Base-by-base conservation (phyloP, 768 basidiomycete genomes). In the Tylopilus vinaceipallidus region DNA sequence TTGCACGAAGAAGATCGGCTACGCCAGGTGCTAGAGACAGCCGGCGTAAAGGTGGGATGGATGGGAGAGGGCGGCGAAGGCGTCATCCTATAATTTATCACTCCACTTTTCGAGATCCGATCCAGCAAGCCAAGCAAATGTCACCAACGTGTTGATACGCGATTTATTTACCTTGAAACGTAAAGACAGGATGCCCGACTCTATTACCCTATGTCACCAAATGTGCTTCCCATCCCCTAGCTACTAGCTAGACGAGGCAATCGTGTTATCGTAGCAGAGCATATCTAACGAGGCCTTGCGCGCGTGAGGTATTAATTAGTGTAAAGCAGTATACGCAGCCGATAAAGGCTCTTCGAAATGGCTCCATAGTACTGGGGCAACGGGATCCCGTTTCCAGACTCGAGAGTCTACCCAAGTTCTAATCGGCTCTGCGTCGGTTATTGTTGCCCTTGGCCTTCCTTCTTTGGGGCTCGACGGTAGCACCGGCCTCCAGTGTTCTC, bases 401-500 rank as follows among this genome's bases (percentile, higher is more conserved):
- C 53, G 50, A 29, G 53, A 35, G 8, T 37, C 14, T 35, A 45
- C 32, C 26, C 35, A 19, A 24, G n/a, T n/a, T 42, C 50, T 50
- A 26, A 34, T 45, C 36, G 51, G 32, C 41, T 23, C 32, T 36
- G 13, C 30, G 47, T 34, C 46, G 45, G 24, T 41, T 40, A 42
- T 47, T n/a, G n/a, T n/a, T 55, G 4, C 52, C 50, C 53, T 74
- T 78, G 51, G 73, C 72, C 60, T 81, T 82, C 68, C 73, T 79
- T 72, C 77, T 83, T 30, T 68, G 70, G 38, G 77, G 75, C 54
- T 77, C 74, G 43, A 82, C 66, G 45, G 77, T 72, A 11, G 79
- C 83, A 44, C 88, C 88, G 0, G 85, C 79, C n/a, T 70, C 66
- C 11, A 68, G 62, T 36, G 85, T 68, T 52, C 78, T 69, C 34